Evolutionary conservation across 2,329 filamentous ascomycete genomes (phyloP).

Genomic region (Aureobasidium sp.): DNA sequence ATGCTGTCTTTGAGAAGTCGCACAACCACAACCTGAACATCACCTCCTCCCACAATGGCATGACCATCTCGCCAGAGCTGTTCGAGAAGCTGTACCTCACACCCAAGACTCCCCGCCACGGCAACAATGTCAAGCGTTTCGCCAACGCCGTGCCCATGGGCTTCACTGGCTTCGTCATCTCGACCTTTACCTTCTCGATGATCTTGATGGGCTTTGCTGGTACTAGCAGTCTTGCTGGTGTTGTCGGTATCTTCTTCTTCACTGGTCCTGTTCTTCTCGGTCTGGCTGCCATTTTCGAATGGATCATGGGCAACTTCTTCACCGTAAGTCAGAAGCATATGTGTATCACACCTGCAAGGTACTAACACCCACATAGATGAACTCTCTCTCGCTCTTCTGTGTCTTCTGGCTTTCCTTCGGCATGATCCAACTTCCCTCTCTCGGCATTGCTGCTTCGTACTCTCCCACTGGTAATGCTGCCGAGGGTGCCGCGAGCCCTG

Average conservation of each 20-base stretch:
- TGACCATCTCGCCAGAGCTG: slow-evolving; percentile 23
- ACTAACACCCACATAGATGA: slow-evolving; percentile 31
- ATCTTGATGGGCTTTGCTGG: slow-evolving; percentile 32
- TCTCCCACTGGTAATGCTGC: slow-evolving; percentile 33
- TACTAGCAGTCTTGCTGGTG: slow-evolving; percentile 27
- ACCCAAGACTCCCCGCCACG: slow-evolving; percentile 19
- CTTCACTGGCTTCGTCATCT: slow-evolving; percentile 29
- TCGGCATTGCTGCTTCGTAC: slow-evolving; percentile 38
- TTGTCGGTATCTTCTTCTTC: slow-evolving; percentile 34
- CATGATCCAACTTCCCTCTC: slow-evolving; percentile 41
- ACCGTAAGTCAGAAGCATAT: not conserved
- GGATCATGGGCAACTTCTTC: slow-evolving; percentile 45
- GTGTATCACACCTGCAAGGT: not conserved
- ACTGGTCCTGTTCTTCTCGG: slow-evolving; percentile 39
- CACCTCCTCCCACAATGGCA: slow-evolving; percentile 8
- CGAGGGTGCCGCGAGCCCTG: slow-evolving; percentile 33
- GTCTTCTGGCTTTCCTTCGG: slow-evolving; percentile 48
- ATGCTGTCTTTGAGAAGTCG: slow-evolving; percentile 5
- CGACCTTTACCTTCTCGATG: slow-evolving; percentile 32
- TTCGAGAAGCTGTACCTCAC: slow-evolving; percentile 22
- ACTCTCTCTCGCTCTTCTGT: slow-evolving; percentile 43
- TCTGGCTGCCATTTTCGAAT: slow-evolving; percentile 43
- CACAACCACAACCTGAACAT: slow-evolving; percentile 7
- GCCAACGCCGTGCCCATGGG: slow-evolving; percentile 24
- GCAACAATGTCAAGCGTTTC: slow-evolving; percentile 18